Evolutionary conservation across 2,329 filamentous ascomycete genomes (phyloP).

Genomic region (Sporothrix sp.): DNA sequence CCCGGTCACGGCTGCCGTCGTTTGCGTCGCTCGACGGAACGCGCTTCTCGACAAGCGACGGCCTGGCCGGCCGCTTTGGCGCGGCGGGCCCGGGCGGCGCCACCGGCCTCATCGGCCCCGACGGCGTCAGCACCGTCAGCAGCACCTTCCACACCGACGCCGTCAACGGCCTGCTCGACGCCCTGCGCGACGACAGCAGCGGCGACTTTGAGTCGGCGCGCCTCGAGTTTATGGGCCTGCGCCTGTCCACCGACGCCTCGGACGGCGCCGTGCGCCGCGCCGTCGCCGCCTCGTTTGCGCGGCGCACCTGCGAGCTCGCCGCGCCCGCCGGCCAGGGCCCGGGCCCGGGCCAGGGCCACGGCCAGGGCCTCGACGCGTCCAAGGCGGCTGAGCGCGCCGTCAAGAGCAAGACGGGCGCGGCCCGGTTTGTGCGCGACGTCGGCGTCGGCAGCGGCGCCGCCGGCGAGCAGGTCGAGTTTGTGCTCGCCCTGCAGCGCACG

Average conservation of each 20-base stretch:
- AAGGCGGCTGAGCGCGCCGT: constrained; percentile 58
- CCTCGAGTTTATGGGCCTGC: constrained; percentile 87
- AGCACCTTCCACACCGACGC: constrained; percentile 75
- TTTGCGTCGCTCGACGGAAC: constrained; percentile 66
- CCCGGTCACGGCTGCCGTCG: constrained; percentile 56
- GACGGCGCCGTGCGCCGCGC: constrained; percentile 81
- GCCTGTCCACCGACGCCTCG: constrained; percentile 81
- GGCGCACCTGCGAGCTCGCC: constrained; percentile 62
- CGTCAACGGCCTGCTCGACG: constrained; percentile 76
- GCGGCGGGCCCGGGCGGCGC: background rate
- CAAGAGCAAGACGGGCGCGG: constrained; percentile 41
- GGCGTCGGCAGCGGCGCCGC: constrained; percentile 40
- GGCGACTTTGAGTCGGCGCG: constrained; percentile 73
- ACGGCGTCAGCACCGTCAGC: constrained; percentile 29
- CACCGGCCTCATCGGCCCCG: background rate
- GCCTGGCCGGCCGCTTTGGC: background rate
- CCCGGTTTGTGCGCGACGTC: constrained; percentile 32
- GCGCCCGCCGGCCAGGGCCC: constrained; percentile 38
- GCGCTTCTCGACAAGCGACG: constrained; percentile 24
- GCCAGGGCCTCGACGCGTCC: constrained; percentile 40
- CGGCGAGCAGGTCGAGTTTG: constrained; percentile 75
- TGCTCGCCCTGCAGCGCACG: constrained; percentile 73
- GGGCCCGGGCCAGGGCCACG: constrained; percentile 29
- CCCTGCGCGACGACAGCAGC: constrained; percentile 61
- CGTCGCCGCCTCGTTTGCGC: constrained; percentile 75